phyloP scores from a whole-genome alignment of 2,329 filamentous ascomycete species.

The Arachnopeziza araneosa region DNA sequence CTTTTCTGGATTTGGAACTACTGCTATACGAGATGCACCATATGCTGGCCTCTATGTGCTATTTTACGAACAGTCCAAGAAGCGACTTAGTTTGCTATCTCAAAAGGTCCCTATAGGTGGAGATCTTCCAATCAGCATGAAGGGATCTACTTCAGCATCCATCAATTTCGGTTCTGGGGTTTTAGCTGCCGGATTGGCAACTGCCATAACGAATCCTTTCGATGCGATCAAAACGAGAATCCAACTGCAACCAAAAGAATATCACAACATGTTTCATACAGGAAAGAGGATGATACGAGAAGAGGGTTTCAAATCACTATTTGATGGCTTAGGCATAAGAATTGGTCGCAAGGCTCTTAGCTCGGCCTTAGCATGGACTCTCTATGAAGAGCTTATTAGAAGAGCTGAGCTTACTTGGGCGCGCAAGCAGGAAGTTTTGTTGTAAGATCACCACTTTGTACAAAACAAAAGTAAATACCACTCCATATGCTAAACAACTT shows the following conservation, averaged over 20 bases:
- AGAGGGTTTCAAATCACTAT: conserved; percentile 74
- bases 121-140: conserved; percentile 21
- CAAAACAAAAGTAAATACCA: conserved; percentile 5
- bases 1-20: conserved; percentile 91
- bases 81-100: conserved; percentile 39
- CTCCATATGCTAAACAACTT: neutral
- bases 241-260: conserved; percentile 79
- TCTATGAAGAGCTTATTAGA: conserved; percentile 89
- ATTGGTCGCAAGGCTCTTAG: conserved; percentile 90
- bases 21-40: conserved; percentile 87
- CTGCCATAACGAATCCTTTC: conserved; percentile 89
- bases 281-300: conserved; percentile 71
- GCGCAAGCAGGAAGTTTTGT: neutral
- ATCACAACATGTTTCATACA: conserved; percentile 77
- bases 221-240: conserved; percentile 94
- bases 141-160: conserved; percentile 44
- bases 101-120: conserved; percentile 22
- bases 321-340: conserved; percentile 78
- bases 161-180: conserved; percentile 86
- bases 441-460: neutral
- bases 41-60: conserved; percentile 94
- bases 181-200: conserved; percentile 75
- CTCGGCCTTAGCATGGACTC: conserved; percentile 92
- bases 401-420: conserved; percentile 46
- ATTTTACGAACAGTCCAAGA: conserved; percentile 84